Evolutionary conservation across 2,329 filamentous ascomycete genomes (phyloP).

Genomic region (Endoconidiophora laricicola): DNA sequence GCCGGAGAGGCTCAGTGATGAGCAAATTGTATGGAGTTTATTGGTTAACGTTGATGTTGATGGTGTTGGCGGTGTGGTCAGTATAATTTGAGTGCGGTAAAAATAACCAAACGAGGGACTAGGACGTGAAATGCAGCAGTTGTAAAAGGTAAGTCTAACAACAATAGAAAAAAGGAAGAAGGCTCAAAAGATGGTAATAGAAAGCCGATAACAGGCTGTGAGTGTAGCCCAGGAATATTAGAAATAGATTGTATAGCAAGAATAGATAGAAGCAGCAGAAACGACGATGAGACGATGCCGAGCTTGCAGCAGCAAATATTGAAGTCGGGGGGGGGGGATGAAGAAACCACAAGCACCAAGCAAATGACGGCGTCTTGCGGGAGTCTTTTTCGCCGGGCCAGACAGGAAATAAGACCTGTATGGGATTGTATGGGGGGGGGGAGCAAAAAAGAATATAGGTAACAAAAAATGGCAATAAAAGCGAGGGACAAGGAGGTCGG

Average conservation of each 20-base stretch:
- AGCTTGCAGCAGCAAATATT: too few species aligned
- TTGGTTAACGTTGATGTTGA: not conserved
- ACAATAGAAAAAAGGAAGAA: too few species aligned
- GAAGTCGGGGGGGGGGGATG: not conserved
- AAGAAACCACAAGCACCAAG: not conserved
- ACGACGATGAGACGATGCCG: too few species aligned
- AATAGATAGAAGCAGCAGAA: too few species aligned
- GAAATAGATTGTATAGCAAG: too few species aligned
- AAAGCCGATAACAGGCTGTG: too few species aligned
- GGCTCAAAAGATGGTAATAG: too few species aligned
- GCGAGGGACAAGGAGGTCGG: too few species aligned
- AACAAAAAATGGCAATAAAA: not conserved
- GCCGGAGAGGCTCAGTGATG: conserved; percentile 16
- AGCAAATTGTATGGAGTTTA: not conserved
- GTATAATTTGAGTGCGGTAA: not conserved
- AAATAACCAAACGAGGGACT: not conserved
- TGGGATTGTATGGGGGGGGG: not conserved
- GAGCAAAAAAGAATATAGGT: not conserved
- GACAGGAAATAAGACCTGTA: not conserved
- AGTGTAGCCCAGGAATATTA: too few species aligned
- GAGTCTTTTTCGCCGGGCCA: not conserved
- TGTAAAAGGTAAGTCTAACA: not conserved
- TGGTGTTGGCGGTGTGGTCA: conserved; percentile 1
- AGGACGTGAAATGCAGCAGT: not conserved
- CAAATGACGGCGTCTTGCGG: not conserved